A percentile compares a stretch with the other conserved stretches of the same genome.
These are phyloP conservation scores for Ogataea wickerhamii DNA, from an alignment of 805 yeast genomes.

Conservation along the genomic window DNA sequence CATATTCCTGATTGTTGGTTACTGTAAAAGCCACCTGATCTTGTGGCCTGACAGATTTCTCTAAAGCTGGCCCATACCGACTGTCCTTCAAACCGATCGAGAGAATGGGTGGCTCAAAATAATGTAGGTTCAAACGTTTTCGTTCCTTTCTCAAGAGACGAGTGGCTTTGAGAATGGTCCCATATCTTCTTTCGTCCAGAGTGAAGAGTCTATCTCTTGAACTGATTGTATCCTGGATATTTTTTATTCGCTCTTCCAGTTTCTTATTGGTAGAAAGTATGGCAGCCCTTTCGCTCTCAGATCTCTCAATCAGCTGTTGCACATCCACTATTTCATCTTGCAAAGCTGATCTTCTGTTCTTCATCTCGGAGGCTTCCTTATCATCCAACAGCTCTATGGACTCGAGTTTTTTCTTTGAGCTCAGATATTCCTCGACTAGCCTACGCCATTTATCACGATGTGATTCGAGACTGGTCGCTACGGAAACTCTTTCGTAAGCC, in stretches of 20 bases:
- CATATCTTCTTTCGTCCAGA: constrained; percentile 35
- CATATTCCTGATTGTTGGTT: constrained; percentile 46
- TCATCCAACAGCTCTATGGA: constrained; percentile 13
- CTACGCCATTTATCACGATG: constrained; percentile 33
- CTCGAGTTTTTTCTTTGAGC: constrained; percentile 10
- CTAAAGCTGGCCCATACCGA: constrained; percentile 52
- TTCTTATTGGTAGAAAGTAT: constrained; percentile 13
- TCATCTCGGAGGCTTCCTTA: constrained; percentile 22
- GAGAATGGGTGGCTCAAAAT: constrained; percentile 74
- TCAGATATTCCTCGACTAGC: constrained; percentile 21
- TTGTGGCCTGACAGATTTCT: constrained; percentile 49
- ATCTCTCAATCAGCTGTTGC: constrained; percentile 17
- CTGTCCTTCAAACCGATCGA: constrained; percentile 53
- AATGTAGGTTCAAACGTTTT: constrained; percentile 32
- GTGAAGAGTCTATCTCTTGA: constrained; percentile 51
- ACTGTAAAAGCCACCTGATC: constrained; percentile 65
- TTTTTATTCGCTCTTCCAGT: constrained; percentile 17
- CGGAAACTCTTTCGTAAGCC: constrained; percentile 30
- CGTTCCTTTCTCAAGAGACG: constrained; percentile 38
- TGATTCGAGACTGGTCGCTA: constrained; percentile 35
- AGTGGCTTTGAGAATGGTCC: constrained; percentile 36
- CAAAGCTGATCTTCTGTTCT: constrained; percentile 24
- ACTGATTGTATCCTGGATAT: constrained; percentile 23
- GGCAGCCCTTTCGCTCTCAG: constrained; percentile 14
- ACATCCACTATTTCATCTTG: constrained; percentile 20